A percentile compares a stretch with the other conserved stretches of the same genome.
Conservation (phyloP, 352 stramenopile species). For the Phytophthora pseudosyringae region DNA sequence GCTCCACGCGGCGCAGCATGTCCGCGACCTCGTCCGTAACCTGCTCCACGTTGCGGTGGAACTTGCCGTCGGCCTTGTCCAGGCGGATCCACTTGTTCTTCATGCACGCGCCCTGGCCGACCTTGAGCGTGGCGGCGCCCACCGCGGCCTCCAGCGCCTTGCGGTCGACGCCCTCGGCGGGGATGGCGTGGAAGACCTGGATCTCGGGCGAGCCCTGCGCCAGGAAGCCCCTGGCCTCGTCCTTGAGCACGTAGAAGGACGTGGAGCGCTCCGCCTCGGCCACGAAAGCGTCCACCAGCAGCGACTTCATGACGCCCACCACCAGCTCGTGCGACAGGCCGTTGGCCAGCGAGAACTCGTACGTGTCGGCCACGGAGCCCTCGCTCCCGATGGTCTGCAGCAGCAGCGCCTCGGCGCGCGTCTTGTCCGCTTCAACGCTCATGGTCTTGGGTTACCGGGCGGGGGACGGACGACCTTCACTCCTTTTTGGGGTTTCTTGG, state of each 20-base stretch:
- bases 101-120: slow-evolving; percentile 97
- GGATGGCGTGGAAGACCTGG: slow-evolving; percentile 86
- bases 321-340: slow-evolving; percentile 93
- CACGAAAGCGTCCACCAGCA: slow-evolving; percentile 95
- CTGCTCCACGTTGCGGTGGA: slow-evolving; percentile 81
- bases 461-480: background rate
- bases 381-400: slow-evolving; percentile 60
- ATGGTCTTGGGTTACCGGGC: slow-evolving; percentile 5
- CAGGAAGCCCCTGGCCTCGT: slow-evolving; percentile 88
- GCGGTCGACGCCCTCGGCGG: slow-evolving; percentile 70
- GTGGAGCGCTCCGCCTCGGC: slow-evolving; percentile 72
- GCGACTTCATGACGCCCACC: slow-evolving; percentile 96
- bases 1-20: slow-evolving; percentile 89
- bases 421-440: slow-evolving; percentile 75
- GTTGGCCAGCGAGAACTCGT: slow-evolving; percentile 75
- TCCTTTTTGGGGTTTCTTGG: slow-evolving; percentile 20
- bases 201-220: slow-evolving; percentile 81
- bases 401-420: slow-evolving; percentile 70
- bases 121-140: slow-evolving; percentile 90
- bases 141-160: slow-evolving; percentile 85
- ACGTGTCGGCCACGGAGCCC: slow-evolving; percentile 78
- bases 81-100: slow-evolving; percentile 98
- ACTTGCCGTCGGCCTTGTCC: slow-evolving; percentile 89
- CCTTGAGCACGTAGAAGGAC: slow-evolving; percentile 94
- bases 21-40: slow-evolving; percentile 75